Percentiles rank a stretch among this genome's conserved stretches.
Evolutionary conservation across 2,329 filamentous ascomycete genomes (phyloP).

Genomic region (Lasiodiplodia theobromae): DNA sequence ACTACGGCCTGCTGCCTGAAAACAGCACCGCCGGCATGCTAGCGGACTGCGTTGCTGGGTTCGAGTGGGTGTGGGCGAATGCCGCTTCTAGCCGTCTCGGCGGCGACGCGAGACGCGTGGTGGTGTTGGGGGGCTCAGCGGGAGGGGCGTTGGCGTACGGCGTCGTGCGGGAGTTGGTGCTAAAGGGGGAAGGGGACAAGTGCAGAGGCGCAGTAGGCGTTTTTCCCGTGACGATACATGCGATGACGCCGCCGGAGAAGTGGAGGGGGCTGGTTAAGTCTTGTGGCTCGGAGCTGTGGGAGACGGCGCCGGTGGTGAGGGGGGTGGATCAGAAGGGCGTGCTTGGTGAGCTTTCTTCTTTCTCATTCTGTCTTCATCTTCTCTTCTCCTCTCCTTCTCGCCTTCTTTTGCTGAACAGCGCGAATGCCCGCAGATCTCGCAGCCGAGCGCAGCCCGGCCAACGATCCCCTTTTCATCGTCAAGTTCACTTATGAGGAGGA

Average conservation of each 20-base stretch:
- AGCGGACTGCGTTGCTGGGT: slow-evolving; percentile 36
- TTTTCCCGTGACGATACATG: slow-evolving; percentile 31
- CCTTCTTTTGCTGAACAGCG: background rate
- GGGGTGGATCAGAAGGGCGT: background rate
- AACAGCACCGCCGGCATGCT: slow-evolving; percentile 40
- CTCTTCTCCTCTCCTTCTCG: background rate
- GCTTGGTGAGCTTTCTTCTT: background rate
- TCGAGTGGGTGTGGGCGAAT: slow-evolving; percentile 23
- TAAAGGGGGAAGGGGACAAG: background rate
- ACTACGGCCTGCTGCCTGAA: slow-evolving; percentile 39
- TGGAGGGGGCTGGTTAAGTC: slow-evolving; percentile 30
- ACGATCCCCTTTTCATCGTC: slow-evolving; percentile 28
- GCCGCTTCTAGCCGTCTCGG: background rate
- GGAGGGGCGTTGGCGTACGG: slow-evolving; percentile 32
- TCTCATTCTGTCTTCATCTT: background rate
- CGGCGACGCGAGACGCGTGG: background rate
- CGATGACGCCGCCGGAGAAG: slow-evolving; percentile 27
- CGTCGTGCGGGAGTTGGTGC: background rate
- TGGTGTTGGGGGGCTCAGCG: slow-evolving; percentile 33
- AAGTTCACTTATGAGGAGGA: slow-evolving; percentile 15
- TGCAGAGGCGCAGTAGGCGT: slow-evolving; percentile 31
- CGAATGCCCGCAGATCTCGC: background rate
- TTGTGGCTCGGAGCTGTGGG: slow-evolving; percentile 26
- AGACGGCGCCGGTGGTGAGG: slow-evolving; percentile 10
- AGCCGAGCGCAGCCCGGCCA: slow-evolving; percentile 13